Base-by-base conservation (phyloP, 768 basidiomycete species). In the Leccinum subgranulosum region DNA sequence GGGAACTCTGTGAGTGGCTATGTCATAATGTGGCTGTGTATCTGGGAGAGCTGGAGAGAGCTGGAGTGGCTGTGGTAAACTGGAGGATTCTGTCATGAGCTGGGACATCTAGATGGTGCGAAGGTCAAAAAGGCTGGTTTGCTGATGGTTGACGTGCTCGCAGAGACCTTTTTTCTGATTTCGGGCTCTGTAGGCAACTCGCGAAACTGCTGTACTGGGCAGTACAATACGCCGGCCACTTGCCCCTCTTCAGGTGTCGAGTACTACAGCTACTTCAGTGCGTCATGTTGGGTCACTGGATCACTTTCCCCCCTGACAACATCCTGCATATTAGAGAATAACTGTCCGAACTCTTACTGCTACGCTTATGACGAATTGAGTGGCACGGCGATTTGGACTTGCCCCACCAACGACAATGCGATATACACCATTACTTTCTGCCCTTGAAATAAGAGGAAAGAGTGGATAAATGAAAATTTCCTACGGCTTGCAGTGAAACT, bases 171-270 rank as follows among this genome's bases (percentile, higher is more conserved):
- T n/a, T 45, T 39, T 25, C 54, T 60, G 11, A 62, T 21, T 21
- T 21, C 45, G 45, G 23, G 41, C 49, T 29, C 27, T 41, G 6
- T 50, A 83, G 83, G 61, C 33, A 79, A 88, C 72, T 85, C 84
- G 23, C 69, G 77, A 5, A 85, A 87, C 64, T 88, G 87, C 69
- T 89, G 87, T 74, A 79, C 79, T 15, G 87, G 87, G 10, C 69
- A 66, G 43, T 74, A 79, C 70, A 71, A 69, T 67, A 84, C 81
- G 5, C 69, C 83, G 29, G 69, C 64, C 10, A 86, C 84, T 0
- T 88, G 86, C 67, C 85, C 84, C 12, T 61, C 74, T 14, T 81
- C 80, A 5, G 74, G 74, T 23, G 75, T 77, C 10, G 59, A 52
- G 17, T 75, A 70, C 63, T 78, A 78, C 62, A 67, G 60, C 54